phyloP scores from a whole-genome alignment of 129 eudicot species.

The Escallonia herrerae region DNA sequence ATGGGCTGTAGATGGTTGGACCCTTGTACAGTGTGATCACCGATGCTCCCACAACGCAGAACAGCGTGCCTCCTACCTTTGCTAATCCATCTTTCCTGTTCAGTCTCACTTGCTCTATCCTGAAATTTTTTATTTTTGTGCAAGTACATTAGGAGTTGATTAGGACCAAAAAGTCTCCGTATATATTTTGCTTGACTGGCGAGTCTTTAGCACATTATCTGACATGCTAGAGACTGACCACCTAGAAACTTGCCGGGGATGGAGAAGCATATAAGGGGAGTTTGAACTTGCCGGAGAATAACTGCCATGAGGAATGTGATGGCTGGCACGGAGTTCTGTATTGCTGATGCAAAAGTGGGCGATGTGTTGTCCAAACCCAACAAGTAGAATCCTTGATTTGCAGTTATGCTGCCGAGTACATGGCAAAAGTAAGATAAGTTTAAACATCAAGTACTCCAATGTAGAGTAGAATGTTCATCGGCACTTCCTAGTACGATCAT shows the following conservation, averaged over 20 bases:
- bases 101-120: conserved; percentile 84
- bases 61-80: conserved; percentile 67
- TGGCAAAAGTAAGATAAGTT: neutral
- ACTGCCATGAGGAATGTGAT: conserved; percentile 92
- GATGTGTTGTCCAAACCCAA: conserved; percentile 92
- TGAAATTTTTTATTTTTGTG: conserved; percentile 13
- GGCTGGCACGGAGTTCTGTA: conserved; percentile 96
- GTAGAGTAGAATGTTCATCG: neutral
- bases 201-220: no score
- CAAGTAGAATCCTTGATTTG: conserved; percentile 91
- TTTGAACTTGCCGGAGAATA: conserved; percentile 49
- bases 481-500: no score
- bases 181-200: no score
- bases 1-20: conserved; percentile 86
- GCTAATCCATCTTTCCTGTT: conserved; percentile 90
- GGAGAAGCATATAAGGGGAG: neutral
- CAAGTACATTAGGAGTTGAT: no score
- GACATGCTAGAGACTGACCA: no score
- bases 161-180: no score
- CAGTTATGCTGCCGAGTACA: conserved; percentile 58
- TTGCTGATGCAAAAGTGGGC: conserved; percentile 94
- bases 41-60: conserved; percentile 94
- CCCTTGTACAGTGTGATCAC: conserved; percentile 95
- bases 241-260: neutral
- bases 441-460: neutral